Conservation (phyloP, 805 yeast genomes). For the Scheffersomyces amazonensis region DNA sequence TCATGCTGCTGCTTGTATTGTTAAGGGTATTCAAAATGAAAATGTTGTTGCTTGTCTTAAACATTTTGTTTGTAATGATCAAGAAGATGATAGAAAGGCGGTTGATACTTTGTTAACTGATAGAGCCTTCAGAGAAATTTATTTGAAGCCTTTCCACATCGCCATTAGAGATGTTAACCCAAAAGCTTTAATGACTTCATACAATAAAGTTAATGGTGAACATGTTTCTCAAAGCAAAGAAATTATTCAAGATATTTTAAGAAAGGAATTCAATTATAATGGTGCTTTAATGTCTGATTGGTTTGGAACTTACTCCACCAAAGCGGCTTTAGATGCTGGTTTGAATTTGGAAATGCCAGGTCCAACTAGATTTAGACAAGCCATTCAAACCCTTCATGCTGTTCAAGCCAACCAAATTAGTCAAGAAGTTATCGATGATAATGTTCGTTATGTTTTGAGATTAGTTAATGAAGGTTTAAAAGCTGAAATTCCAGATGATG, state of each 20-base stretch:
- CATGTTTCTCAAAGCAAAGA: constrained; percentile 49
- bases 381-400: constrained; percentile 38
- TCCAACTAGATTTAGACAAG: constrained; percentile 46
- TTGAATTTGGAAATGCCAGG: constrained; percentile 71
- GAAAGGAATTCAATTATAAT: constrained; percentile 56
- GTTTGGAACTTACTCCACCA: constrained; percentile 54
- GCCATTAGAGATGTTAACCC: constrained; percentile 55
- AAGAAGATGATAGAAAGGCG: constrained; percentile 51
- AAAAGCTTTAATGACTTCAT: constrained; percentile 56
- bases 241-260: constrained; percentile 44
- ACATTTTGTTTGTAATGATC: constrained; percentile 63
- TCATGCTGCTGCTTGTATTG: constrained; percentile 46
- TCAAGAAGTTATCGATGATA: constrained; percentile 40
- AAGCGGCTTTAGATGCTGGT: constrained; percentile 50
- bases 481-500: constrained; percentile 38
- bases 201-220: constrained; percentile 60
- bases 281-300: constrained; percentile 65
- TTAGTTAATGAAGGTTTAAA: constrained; percentile 43
- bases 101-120: constrained; percentile 51
- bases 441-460: constrained; percentile 46
- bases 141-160: constrained; percentile 60
- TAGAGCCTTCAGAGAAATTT: constrained; percentile 64
- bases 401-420: constrained; percentile 40
- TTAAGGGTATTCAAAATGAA: constrained; percentile 53
- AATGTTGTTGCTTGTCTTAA: constrained; percentile 56